Evolutionary conservation across 768 basidiomycete genomes (phyloP), one percentile per base, ranked within the genome.

Genomic region (Suillus cothurnatus): DNA sequence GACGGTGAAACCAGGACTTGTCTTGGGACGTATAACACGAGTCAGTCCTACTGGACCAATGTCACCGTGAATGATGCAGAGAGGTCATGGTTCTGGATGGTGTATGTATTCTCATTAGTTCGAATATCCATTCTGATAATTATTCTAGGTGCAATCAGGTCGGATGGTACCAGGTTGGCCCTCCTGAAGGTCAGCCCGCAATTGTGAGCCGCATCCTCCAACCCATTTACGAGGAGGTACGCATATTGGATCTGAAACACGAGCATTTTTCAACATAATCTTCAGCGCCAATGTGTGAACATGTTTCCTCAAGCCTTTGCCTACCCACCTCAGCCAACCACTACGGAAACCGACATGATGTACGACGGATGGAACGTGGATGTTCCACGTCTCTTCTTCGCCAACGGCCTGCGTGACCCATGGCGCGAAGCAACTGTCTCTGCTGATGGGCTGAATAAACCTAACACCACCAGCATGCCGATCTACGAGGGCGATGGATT

Each of bases 11-110:
- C 78, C 3, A 74, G 74, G 60, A 71, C 75, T 4, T 83, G 81
- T 57, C 69, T 84, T 23, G 82, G 82, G 11, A 74, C 80, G 3
- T 82, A 84, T 58, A 64, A 84, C 65, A 39, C 77, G 1, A 78
- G 65, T 23, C 65, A 71, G 60, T 61, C 73, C 2, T 84, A 70
- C 72, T 92, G 81, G 77, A 88, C 87, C 15, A 77, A 88, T 66
- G 86, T 80, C 2, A 73, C 79, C 6, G 74, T 92, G 47, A 77
- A 90, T 72, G 86, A 92, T 65, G 64, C 79, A 0, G 66, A 64
- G 1, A 83, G 91, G 28, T 90, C 90, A 5, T 93, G 90, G 90
- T 74, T 78, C 63, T 92, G 91, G 91, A 85, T 90, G 71, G 84
- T 88, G 88, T 84, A 75, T 66, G 82, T 72, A 36, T 32, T 55